These are phyloP conservation scores for Daldinia caldariorum DNA, from an alignment of 495 filamentous ascomycete species.

Conservation along the genomic window DNA sequence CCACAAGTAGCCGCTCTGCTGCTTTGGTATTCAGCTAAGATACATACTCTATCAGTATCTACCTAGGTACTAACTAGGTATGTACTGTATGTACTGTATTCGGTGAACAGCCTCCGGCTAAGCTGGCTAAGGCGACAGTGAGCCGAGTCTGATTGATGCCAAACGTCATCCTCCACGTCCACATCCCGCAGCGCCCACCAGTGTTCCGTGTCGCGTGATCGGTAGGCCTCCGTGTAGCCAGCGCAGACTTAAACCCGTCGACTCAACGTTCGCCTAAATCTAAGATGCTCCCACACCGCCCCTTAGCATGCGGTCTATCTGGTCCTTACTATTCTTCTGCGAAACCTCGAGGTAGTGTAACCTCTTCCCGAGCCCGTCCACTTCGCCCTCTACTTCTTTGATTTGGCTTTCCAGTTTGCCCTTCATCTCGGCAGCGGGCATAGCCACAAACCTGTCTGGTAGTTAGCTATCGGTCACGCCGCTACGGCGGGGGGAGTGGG, in stretches of 20 bases:
- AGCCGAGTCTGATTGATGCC: neutral
- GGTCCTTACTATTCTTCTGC: conserved; percentile 87
- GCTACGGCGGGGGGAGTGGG: neutral
- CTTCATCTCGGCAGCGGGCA: conserved; percentile 76
- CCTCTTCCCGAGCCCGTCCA: conserved; percentile 85
- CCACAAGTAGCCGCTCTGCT: conserved; percentile 2
- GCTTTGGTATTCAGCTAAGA: neutral
- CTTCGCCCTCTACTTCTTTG: conserved; percentile 76
- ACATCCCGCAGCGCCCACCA: conserved; percentile 1
- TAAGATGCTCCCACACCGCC: conserved; percentile 39
- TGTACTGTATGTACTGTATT: too few relatives aligned
- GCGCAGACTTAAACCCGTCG: neutral
- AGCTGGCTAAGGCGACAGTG: too few relatives aligned
- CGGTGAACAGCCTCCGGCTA: neutral
- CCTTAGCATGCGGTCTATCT: conserved; percentile 81
- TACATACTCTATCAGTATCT: too few relatives aligned
- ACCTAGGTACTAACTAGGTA: too few relatives aligned
- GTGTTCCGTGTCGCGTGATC: conserved; percentile 1
- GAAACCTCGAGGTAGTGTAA: conserved; percentile 94
- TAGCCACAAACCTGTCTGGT: conserved; percentile 80
- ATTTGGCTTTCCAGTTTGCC: conserved; percentile 79
- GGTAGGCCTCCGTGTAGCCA: neutral
- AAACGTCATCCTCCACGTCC: neutral
- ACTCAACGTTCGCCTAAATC: neutral
- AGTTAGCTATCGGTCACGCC: conserved; percentile 24